These are phyloP conservation scores for Seiridium unicorne DNA, from an alignment of 2,329 filamentous ascomycete species.

Conservation along the genomic window DNA sequence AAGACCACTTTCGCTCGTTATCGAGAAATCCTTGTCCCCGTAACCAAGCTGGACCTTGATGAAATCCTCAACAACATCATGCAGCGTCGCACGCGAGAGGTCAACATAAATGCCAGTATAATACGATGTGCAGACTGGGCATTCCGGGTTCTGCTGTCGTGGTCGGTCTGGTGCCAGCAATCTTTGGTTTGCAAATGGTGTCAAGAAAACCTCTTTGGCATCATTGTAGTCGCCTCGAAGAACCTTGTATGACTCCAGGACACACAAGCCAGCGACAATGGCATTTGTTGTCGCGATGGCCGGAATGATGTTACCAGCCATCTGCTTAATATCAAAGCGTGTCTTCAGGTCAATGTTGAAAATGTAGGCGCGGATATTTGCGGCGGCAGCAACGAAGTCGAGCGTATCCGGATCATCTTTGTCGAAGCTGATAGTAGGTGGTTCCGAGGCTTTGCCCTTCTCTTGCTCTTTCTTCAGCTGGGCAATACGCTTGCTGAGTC, in stretches of 20 bases:
- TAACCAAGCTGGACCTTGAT: constrained; percentile 72
- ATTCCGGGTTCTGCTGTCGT: constrained; percentile 72
- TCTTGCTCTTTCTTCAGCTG: constrained; percentile 50
- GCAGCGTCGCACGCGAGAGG: constrained; percentile 68
- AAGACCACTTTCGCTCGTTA: constrained; percentile 73
- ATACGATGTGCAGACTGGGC: constrained; percentile 77
- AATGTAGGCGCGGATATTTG: constrained; percentile 84
- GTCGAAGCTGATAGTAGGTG: constrained; percentile 80
- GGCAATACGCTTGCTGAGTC: constrained; percentile 72
- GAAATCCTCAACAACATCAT: constrained; percentile 75
- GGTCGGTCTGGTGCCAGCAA: constrained; percentile 57
- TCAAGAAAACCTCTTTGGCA: constrained; percentile 84
- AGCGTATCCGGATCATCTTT: constrained; percentile 95
- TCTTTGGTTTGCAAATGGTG: constrained; percentile 59
- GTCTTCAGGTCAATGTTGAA: constrained; percentile 88
- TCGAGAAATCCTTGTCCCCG: constrained; percentile 71
- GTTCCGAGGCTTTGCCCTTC: constrained; percentile 40
- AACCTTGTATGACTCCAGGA: constrained; percentile 90
- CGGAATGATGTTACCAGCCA: constrained; percentile 98
- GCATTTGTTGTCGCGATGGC: constrained; percentile 98
- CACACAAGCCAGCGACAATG: constrained; percentile 89
- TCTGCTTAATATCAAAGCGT: constrained; percentile 97
- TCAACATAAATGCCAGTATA: constrained; percentile 69
- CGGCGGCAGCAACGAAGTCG: constrained; percentile 88
- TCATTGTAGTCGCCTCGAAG: constrained; percentile 68